Evolutionary conservation across 2,329 filamentous ascomycete genomes (phyloP).

Genomic region (Coniochaeta ligniaria): DNA sequence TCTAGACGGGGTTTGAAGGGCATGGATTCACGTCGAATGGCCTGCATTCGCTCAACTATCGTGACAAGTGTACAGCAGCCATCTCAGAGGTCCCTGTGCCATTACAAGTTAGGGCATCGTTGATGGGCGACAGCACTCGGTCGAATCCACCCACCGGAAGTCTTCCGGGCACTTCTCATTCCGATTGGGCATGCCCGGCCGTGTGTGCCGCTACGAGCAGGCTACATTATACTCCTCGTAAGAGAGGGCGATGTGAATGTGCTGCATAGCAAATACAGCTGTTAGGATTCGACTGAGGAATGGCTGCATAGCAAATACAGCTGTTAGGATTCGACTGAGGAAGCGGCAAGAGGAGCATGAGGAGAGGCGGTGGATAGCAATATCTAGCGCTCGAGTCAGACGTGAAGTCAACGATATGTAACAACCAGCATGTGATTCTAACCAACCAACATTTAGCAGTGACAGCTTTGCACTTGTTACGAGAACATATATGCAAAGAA

Average conservation of each 20-base stretch:
- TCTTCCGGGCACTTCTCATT: background rate
- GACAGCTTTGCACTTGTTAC: background rate
- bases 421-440: background rate
- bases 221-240: background rate
- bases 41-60: background rate
- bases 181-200: background rate
- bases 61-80: background rate
- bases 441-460: background rate
- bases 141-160: background rate
- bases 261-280: background rate
- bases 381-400: background rate
- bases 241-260: background rate
- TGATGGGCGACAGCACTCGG: background rate
- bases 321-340: background rate
- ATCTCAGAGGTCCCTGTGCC: background rate
- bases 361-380: background rate
- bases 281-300: background rate
- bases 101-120: background rate
- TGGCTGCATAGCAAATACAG: background rate
- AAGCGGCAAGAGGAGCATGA: background rate
- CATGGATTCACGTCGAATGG: background rate
- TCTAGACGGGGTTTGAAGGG: background rate
- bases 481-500: background rate
- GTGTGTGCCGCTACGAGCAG: background rate
- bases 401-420: background rate